These are phyloP conservation scores for Aspergillus tanneri DNA, from an alignment of 2,329 filamentous ascomycete species.

Conservation along the genomic window DNA sequence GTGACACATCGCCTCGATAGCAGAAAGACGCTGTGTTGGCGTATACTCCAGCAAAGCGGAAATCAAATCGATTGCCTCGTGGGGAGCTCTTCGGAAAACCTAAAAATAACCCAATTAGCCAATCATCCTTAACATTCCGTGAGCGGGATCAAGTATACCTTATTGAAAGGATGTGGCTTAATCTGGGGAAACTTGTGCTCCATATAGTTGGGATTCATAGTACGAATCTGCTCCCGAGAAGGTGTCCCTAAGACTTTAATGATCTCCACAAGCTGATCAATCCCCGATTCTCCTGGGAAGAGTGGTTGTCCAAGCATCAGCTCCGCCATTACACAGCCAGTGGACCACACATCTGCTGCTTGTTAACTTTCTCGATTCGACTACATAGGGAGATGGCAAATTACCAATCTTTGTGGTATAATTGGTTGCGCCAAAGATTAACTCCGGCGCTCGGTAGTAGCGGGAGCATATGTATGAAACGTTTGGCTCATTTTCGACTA, in stretches of 20 bases:
- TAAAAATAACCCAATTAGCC: constrained; percentile 35
- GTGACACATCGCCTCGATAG: constrained; percentile 95
- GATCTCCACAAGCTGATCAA: constrained; percentile 97
- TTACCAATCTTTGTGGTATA: constrained; percentile 99
- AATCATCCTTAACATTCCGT: neutral
- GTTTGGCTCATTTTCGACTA: constrained; percentile 98
- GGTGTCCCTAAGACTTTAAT: constrained; percentile 98
- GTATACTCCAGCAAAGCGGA: constrained; percentile 94
- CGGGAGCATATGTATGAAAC: constrained; percentile 99
- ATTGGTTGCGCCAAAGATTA: constrained; percentile 98
- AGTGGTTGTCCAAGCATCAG: constrained; percentile 97
- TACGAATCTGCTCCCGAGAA: constrained; percentile 95
- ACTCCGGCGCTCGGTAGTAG: constrained; percentile 95
- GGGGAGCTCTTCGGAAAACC: constrained; percentile 95
- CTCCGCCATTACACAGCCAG: constrained; percentile 98
- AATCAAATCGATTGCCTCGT: constrained; percentile 91
- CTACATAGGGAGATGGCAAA: constrained; percentile 30
- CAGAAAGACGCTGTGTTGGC: constrained; percentile 87
- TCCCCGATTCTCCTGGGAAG: constrained; percentile 97
- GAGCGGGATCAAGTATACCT: constrained; percentile 51
- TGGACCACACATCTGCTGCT: constrained; percentile 89
- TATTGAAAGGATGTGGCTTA: constrained; percentile 98
- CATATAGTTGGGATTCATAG: constrained; percentile 99
- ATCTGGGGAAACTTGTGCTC: constrained; percentile 99
- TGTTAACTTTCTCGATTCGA: constrained; percentile 13